These are phyloP conservation scores for Erysimum cheiri DNA, from an alignment of 441 rosid genomes.

Conservation along the genomic window DNA sequence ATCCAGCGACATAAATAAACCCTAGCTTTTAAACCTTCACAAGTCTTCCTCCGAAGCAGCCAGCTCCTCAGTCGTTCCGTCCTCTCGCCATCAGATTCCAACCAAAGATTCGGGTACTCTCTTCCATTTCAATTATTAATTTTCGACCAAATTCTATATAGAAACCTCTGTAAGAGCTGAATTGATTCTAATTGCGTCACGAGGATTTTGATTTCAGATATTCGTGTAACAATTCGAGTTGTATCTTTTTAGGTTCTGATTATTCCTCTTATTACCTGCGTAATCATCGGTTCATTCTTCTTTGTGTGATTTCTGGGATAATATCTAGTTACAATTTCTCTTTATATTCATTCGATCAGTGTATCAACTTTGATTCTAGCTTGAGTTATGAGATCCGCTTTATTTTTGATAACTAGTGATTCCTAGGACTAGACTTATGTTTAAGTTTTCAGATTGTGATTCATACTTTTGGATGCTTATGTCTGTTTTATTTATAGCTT, in stretches of 20 bases:
- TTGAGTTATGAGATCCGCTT: neutral
- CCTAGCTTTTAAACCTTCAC: no score
- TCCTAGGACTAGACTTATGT: neutral
- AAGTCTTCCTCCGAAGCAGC: neutral
- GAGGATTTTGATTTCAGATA: neutral
- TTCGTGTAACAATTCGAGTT: neutral
- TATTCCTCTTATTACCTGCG: no score
- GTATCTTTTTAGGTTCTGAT: neutral
- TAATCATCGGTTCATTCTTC: no score
- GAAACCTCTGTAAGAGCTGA: neutral
- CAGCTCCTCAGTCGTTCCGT: neutral
- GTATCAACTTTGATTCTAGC: no score
- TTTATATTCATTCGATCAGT: no score
- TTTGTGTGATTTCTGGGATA: no score
- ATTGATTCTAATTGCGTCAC: neutral
- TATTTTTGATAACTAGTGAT: neutral
- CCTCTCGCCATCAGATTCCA: constrained; percentile 7
- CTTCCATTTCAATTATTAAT: neutral
- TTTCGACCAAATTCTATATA: neutral
- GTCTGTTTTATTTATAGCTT: neutral
- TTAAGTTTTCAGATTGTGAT: neutral
- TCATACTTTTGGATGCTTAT: neutral
- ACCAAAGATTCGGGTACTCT: neutral
- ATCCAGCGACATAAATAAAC: neutral
- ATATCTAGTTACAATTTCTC: no score